These are phyloP conservation scores for Rhynchospora breviuscula DNA, from an alignment of 176 grass and related monocot genomes.

Conservation along the genomic window DNA sequence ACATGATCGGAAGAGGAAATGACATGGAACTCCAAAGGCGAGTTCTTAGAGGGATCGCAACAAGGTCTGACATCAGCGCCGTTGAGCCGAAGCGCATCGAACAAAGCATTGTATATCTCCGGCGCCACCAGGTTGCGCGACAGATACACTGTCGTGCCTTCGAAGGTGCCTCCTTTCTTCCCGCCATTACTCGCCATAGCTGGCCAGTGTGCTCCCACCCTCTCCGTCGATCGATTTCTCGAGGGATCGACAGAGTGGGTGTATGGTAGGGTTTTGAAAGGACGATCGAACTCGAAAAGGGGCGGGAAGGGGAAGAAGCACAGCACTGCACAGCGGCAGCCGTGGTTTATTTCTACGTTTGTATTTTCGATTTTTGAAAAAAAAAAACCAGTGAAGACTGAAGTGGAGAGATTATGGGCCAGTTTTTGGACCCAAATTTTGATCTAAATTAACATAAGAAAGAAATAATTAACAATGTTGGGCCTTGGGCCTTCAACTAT, in stretches of 20 bases:
- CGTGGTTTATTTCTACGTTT: not conserved
- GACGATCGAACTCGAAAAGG: not conserved
- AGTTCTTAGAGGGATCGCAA: conserved; percentile 51
- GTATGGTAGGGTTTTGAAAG: conserved; percentile 31
- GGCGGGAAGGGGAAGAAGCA: not conserved
- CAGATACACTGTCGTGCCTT: conserved; percentile 74
- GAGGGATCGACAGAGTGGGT: not conserved
- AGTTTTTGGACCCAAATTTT: not conserved
- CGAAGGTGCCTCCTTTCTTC: conserved; percentile 52
- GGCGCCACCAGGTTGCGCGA: conserved; percentile 74
- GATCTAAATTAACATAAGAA: not conserved
- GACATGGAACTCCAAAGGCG: conserved; percentile 65
- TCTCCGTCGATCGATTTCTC: not conserved
- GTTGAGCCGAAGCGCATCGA: conserved; percentile 89
- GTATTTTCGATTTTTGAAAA: not conserved
- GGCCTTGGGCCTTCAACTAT: not conserved
- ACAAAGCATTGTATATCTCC: conserved; percentile 78
- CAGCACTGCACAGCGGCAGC: conserved; percentile 6
- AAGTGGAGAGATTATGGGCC: not conserved
- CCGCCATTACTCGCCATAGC: conserved; percentile 26
- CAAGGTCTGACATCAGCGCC: conserved; percentile 64
- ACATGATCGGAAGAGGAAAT: conserved; percentile 86
- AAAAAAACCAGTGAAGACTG: not conserved
- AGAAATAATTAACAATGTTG: not conserved
- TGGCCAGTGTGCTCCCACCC: not conserved